Base-by-base conservation (phyloP, 1,284 basidiomycete species). In the Phlebopus sp. region DNA sequence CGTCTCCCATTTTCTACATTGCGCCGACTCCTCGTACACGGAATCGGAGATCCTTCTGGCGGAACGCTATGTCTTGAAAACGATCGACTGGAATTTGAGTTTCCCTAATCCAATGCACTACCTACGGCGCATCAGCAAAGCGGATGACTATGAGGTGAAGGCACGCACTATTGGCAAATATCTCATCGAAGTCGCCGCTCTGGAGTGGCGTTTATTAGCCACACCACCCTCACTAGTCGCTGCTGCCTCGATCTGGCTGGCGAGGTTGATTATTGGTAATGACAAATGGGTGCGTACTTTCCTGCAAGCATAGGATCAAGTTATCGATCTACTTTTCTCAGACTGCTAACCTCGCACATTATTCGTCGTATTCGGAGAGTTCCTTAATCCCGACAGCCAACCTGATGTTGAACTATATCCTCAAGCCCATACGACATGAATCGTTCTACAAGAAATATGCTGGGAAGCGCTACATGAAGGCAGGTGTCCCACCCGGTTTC, bases 31-130 rank as follows among this genome's bases (percentile, higher is more conserved):
- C 2, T 87, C 90, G 1, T 97, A 94, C 72, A 84, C 80, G 14
- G 84, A 91, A 59, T 75, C 82, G 0, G 93, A 99, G 67, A 93
- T 99, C 57, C 78, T 97, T 46, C 86, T 92, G 58, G 96, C 96
- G 1, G 96, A 99, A 70, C 81, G 88, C 46, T 98, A 97, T 66
- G 84, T 99, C 50, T 74, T 99, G 51, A 89, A 91, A 67, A 92
- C 92, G 5, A 76, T 99, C 42, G 85, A 92, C 50, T 99, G 92
- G 81, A 91, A 97, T 67, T 64, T 98, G 54, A 86, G 86, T 59
- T 97, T 90, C 66, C 92, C 95, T 35, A 96, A 92, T 66, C 94
- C 95, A 1, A 88, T 98, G 62, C 89, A 96, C 69, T 98, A 90
- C 71, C 76, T 98, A 44, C 78, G 95, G 31, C 79, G 94, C 40